Base-by-base conservation (phyloP, 495 filamentous ascomycete genomes). In the Pseudoneurospora amorphoporcata region DNA sequence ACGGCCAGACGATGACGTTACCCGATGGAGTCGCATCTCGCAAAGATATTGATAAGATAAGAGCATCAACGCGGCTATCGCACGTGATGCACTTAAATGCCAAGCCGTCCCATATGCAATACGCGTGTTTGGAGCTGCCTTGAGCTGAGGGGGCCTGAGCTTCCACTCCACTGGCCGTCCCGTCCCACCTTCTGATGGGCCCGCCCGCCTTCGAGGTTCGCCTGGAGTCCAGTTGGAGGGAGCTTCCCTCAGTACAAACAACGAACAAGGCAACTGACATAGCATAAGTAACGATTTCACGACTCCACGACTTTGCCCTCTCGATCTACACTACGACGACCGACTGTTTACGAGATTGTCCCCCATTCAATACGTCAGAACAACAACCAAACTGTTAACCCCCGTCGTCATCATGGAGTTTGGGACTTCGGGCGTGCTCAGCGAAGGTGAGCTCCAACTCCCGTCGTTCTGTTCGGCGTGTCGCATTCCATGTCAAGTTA, bases 351-450 rank as follows among this genome's bases (percentile, higher is more conserved):
- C 53, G 53, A 65, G 53, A 32, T 12, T 32, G 23, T 32, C 53
- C 45, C 23, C 19, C 2, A 58, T 14, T 29, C 14, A 23, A 65
- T 35, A 69, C n/a, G 5, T 69, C 14, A 14, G 35, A 70, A 68
- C 23, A 6, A 3, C 10, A 41, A 72, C 45, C 41, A n/a, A n/a
- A n/a, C n/a, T n/a, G n/a, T n/a, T n/a, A n/a, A n/a, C n/a, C 45
- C 65, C 70, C 29, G 71, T 68, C 70, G 71, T 68, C 70, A 38
- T 39, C 72, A 84, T 88, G 87, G 86, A 88, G 78, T 88, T 87
- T 79, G 89, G 90, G 73, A 86, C 82, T 65, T 88, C 90, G 76
- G 91, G 92, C 74, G 86, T 87, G 83, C 83, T 94, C 72, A 91
- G 87, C 74, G 90, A 93, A 88, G 92, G 92, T 92, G 76, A 68